Evolutionary conservation across 2,329 filamentous ascomycete species (phyloP).

Genomic region (Paracoccidioides lutzii): DNA sequence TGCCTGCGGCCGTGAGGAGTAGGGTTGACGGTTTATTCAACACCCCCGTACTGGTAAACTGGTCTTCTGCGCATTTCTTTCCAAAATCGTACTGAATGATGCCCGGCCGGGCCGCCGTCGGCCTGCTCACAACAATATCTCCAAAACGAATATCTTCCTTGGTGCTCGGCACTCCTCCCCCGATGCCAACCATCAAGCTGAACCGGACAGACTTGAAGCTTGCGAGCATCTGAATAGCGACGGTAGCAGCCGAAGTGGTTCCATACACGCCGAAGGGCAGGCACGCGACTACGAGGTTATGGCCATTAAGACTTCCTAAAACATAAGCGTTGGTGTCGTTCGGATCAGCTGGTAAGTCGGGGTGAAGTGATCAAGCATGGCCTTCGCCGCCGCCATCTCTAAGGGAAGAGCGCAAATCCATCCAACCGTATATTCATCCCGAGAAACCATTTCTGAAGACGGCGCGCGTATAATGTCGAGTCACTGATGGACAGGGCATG

Average conservation of each 20-base stretch:
- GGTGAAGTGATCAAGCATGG: conserved; percentile 5
- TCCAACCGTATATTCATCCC: conserved; percentile 9
- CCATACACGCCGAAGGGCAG: conserved; percentile 11
- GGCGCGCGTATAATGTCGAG: background rate
- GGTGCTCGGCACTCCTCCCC: conserved; percentile 12
- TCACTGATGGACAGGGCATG: background rate
- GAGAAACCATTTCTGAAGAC: conserved; percentile 2
- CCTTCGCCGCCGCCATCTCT: conserved; percentile 5
- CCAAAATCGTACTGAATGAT: conserved; percentile 13
- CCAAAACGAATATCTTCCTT: conserved; percentile 13
- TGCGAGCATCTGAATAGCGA: conserved; percentile 9
- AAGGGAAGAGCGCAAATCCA: conserved; percentile 9
- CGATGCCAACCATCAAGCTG: conserved; percentile 15
- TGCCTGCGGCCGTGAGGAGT: conserved; percentile 12
- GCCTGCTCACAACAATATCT: conserved; percentile 12
- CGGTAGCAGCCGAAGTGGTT: conserved; percentile 7
- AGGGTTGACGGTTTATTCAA: conserved; percentile 9
- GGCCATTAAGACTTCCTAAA: conserved; percentile 11
- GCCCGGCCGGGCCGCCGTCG: background rate
- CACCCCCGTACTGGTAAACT: conserved; percentile 5
- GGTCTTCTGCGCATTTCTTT: background rate
- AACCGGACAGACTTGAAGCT: conserved; percentile 12
- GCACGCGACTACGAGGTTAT: conserved; percentile 13
- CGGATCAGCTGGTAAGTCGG: background rate
- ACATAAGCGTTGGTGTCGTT: conserved; percentile 13